Base-by-base conservation (phyloP, 2,329 filamentous ascomycete species). In the Pseudocercospora macadamiae region DNA sequence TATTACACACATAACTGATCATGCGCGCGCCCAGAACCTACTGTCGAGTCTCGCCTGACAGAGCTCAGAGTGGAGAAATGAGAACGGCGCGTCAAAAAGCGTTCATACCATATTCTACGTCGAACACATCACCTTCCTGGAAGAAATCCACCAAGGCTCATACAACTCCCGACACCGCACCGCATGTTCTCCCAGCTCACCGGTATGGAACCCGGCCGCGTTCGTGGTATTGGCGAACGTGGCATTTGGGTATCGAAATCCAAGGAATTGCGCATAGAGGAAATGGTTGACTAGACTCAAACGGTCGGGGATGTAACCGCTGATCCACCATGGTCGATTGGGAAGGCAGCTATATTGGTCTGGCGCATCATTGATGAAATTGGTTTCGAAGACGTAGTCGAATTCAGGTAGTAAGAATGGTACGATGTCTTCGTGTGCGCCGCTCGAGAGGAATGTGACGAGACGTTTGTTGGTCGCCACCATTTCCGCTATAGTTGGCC, bases 281-380 rank as follows among this genome's bases (percentile, higher is more conserved):
- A 79, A 80, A 63, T 81, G 79, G 51, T 80, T 81, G 56, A 80
- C 71, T 16, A 80, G 70, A 60, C 76, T 76, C 74, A 80, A 76
- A 8, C 76, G 71, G 21, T 74, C 74, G 3, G 70, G 68, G 8
- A 74, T 65, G 68, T 72, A 39, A 69, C 73, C 16, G 71, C 53
- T 6, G 73, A 77, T 14, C 76, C 72, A 68, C 79, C 72, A 64
- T 75, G 76, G 54, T 63, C 76, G 67, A 69, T 69, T 9, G 62
- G 68, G 67, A 75, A 77, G n/a, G 68, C 68, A 70, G 37, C 39
- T 25, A 70, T 55, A 67, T 76, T 76, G 19, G 72, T 79, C 42
- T 2, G 65, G 66, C 12, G 26, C 32, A n/a, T 68, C 65, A 45
- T 68, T 68, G 18, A 71, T 73, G 60, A 74, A 80, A 14, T 75